phyloP scores from a whole-genome alignment of 148 eudicot species.

The Talinum fruticosum region DNA sequence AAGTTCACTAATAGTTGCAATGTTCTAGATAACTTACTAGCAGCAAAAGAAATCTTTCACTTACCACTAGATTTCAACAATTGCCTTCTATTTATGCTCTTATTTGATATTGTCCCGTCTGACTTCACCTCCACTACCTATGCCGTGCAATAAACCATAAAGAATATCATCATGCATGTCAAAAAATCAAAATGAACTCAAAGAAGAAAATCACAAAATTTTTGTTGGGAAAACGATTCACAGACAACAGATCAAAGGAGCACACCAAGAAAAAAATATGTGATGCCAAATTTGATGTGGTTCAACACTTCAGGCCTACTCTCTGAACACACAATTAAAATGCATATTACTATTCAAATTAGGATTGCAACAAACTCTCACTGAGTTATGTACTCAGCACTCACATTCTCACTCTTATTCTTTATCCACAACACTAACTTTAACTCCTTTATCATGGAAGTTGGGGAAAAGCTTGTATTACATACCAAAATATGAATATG shows the following conservation, averaged over 20 bases:
- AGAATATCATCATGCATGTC: neutral
- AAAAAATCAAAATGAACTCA: neutral
- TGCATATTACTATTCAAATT: no score
- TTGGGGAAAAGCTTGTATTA: no score
- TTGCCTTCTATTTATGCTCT: slow-evolving; percentile 69
- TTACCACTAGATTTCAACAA: slow-evolving; percentile 89
- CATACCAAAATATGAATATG: no score
- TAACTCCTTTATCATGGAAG: no score
- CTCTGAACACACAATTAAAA: no score
- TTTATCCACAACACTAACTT: no score
- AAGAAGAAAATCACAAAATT: neutral
- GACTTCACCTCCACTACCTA: slow-evolving; percentile 91
- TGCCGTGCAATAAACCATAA: slow-evolving; percentile 1
- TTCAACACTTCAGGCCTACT: no score
- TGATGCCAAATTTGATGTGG: no score
- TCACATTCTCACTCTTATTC: no score
- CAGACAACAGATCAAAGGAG: neutral
- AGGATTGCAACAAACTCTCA: no score
- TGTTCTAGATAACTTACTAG: neutral
- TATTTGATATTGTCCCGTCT: slow-evolving; percentile 65
- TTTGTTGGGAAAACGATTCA: neutral
- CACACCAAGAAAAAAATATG: no score
- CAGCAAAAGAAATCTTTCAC: slow-evolving; percentile 17
- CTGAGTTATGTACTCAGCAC: no score
- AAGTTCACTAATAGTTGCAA: neutral